Evolutionary conservation across 73 alveolate genomes (phyloP).

Genomic region (Paramecium sexaurelia): DNA sequence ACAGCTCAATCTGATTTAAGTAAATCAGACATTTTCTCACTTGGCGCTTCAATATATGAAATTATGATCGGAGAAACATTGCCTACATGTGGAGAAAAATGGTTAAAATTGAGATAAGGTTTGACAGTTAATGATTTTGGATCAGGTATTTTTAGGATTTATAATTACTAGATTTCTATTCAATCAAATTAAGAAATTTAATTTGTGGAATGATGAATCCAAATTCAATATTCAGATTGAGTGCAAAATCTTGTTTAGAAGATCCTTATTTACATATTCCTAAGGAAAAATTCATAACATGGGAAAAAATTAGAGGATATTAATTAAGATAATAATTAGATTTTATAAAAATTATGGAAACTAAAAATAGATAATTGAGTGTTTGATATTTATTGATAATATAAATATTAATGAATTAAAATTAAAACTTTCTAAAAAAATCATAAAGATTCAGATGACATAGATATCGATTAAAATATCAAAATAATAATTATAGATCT

Average conservation of each 20-base stretch:
- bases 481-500: no score
- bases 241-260: not conserved
- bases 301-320: constrained; percentile 25
- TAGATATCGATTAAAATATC: no score
- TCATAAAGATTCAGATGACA: no score
- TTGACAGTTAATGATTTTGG: not conserved
- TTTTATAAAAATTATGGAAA: not conserved
- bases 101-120: constrained; percentile 56
- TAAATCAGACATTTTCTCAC: constrained; percentile 69
- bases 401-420: constrained; percentile 5
- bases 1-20: constrained; percentile 32
- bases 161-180: not conserved
- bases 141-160: not conserved
- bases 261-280: not conserved
- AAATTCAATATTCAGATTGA: not conserved
- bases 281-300: not conserved
- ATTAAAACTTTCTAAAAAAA: constrained; percentile 39
- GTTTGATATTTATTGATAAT: not conserved
- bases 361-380: not conserved
- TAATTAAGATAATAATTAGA: not conserved
- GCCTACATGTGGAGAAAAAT: constrained; percentile 65
- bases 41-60: constrained; percentile 68
- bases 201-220: constrained; percentile 33
- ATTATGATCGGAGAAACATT: constrained; percentile 41
- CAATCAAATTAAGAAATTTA: not conserved